Evolutionary conservation across 306 rosid species (phyloP).

Genomic region (Dalbergia cultrata): DNA sequence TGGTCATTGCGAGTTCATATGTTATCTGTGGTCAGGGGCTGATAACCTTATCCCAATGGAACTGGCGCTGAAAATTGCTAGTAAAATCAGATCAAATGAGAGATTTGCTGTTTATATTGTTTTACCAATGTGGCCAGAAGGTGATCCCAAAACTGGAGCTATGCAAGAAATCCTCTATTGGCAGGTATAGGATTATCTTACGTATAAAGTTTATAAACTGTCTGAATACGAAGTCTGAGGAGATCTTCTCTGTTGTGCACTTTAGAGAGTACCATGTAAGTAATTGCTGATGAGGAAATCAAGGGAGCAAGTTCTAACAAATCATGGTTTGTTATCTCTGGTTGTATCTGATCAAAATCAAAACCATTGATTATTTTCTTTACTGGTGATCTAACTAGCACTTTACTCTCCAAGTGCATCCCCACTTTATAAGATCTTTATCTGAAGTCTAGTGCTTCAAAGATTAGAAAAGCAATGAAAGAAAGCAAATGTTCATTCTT

Average conservation of each 20-base stretch:
- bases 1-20: constrained; percentile 19
- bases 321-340: constrained; percentile 22
- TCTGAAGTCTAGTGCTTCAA: constrained; percentile 21
- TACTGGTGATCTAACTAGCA: constrained; percentile 21
- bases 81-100: constrained; percentile 86
- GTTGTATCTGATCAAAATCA: constrained; percentile 23
- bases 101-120: constrained; percentile 89
- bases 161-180: constrained; percentile 98
- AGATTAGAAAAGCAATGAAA: constrained; percentile 14
- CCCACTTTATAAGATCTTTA: not conserved
- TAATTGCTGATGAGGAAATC: constrained; percentile 38
- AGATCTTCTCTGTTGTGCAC: constrained; percentile 15
- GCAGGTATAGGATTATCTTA: constrained; percentile 72
- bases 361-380: constrained; percentile 14
- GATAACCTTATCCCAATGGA: constrained; percentile 98
- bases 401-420: constrained; percentile 9
- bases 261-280: constrained; percentile 24
- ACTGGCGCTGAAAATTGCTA: constrained; percentile 86
- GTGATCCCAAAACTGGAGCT: constrained; percentile 80
- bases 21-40: constrained; percentile 74
- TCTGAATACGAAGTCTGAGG: constrained; percentile 30
- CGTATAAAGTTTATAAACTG: constrained; percentile 33
- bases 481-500: constrained; percentile 20
- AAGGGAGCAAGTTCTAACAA: constrained; percentile 35
- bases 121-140: constrained; percentile 98